Evolutionary conservation across 1,284 basidiomycete genomes (phyloP).

Genomic region (Cryptococcus depauperatus): DNA sequence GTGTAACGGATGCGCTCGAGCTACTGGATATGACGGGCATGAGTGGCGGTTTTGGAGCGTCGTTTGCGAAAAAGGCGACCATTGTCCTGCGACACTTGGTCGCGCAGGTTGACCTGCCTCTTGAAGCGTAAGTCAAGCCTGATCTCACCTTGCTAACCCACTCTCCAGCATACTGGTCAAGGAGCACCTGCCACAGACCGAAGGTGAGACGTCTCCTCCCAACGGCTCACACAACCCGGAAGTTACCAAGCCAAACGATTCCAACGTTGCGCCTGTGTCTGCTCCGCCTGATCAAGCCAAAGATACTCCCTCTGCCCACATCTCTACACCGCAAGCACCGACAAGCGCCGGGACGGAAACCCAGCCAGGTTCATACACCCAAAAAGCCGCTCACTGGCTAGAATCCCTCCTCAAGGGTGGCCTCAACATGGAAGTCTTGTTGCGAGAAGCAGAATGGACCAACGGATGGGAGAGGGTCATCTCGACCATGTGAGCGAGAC

Average conservation of each 20-base stretch:
- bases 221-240: not conserved
- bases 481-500: constrained; percentile 23
- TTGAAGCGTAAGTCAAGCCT: constrained; percentile 6
- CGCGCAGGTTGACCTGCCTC: constrained; percentile 13
- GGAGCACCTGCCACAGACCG: too few relatives aligned
- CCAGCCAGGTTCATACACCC: constrained; percentile 3
- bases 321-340: not conserved
- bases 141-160: not conserved
- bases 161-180: too few relatives aligned
- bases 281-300: too few relatives aligned
- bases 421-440: constrained; percentile 28
- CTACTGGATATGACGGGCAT: constrained; percentile 34
- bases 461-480: constrained; percentile 31
- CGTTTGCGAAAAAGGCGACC: constrained; percentile 25
- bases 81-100: constrained; percentile 27
- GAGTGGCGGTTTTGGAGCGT: constrained; percentile 5
- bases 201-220: not conserved
- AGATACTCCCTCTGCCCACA: too few relatives aligned
- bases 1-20: constrained; percentile 33
- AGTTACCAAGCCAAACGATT: not conserved
- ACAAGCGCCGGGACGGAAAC: not conserved
- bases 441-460: constrained; percentile 35
- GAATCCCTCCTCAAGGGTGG: constrained; percentile 22
- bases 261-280: not conserved
- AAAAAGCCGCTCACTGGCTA: constrained; percentile 22